phyloP scores from a whole-genome alignment of 2,329 filamentous ascomycete genomes.

The Ilyonectria robusta region DNA sequence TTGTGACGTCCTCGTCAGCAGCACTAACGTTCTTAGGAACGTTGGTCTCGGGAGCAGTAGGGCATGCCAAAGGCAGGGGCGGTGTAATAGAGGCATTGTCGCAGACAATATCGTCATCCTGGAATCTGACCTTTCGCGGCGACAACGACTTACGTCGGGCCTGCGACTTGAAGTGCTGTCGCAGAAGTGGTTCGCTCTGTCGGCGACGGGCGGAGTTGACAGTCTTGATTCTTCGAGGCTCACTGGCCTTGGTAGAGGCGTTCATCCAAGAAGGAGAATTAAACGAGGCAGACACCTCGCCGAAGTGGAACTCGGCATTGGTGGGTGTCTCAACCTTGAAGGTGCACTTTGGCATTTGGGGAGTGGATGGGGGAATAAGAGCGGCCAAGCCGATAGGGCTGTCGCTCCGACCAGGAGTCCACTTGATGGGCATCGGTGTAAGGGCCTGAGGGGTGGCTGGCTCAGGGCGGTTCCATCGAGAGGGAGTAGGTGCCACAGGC shows the following conservation, averaged over 20 bases:
- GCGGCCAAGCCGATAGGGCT: constrained; percentile 41
- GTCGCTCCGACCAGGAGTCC: constrained; percentile 23
- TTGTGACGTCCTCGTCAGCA: constrained; percentile 5
- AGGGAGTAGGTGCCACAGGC: constrained; percentile 50
- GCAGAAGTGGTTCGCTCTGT: constrained; percentile 54
- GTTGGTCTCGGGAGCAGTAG: neutral
- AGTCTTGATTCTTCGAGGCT: constrained; percentile 42
- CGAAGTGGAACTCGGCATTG: constrained; percentile 47
- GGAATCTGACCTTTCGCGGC: constrained; percentile 45
- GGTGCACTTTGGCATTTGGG: constrained; percentile 28
- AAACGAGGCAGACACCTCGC: constrained; percentile 46
- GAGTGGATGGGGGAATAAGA: constrained; percentile 37
- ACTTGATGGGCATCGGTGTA: constrained; percentile 31
- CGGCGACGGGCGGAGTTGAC: constrained; percentile 47
- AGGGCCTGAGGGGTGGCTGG: constrained; percentile 42
- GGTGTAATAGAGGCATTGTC: constrained; percentile 32
- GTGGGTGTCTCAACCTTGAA: constrained; percentile 26
- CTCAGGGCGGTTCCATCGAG: constrained; percentile 43
- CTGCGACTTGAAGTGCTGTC: constrained; percentile 41
- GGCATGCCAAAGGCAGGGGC: constrained; percentile 15
- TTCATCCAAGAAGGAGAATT: constrained; percentile 49
- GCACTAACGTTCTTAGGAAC: neutral
- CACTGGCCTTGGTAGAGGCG: constrained; percentile 32
- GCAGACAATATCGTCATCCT: constrained; percentile 37
- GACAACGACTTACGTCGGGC: constrained; percentile 49